Percentiles rank a stretch among this genome's conserved stretches.
Conservation (phyloP, 805 yeast species). For the Monosporozyma aerobia region DNA sequence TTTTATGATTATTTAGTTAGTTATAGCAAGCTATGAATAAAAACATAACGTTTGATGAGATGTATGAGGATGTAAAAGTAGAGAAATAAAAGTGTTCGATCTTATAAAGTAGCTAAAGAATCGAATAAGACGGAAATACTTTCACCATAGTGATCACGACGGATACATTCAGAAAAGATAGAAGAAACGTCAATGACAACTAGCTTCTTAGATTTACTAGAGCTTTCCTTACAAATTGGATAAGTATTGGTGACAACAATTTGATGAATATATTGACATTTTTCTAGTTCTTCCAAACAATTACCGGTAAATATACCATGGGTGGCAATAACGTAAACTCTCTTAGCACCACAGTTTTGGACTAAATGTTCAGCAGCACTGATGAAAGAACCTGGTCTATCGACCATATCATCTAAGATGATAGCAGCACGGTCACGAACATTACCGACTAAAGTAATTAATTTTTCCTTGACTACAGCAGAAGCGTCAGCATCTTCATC, state of each 20-base stretch:
- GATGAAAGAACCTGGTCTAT: constrained; percentile 85
- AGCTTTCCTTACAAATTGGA: constrained; percentile 64
- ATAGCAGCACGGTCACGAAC: constrained; percentile 88
- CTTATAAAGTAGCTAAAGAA: constrained; percentile 51
- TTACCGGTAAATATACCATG: constrained; percentile 90
- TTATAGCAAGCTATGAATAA: neutral
- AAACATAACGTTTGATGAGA: neutral
- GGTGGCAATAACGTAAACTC: constrained; percentile 84
- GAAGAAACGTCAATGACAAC: constrained; percentile 88
- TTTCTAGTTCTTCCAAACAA: constrained; percentile 71
- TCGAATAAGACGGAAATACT: constrained; percentile 88
- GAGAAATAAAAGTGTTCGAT: neutral
- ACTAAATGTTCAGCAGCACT: constrained; percentile 98
- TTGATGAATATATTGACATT: constrained; percentile 75
- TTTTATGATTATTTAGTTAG: neutral
- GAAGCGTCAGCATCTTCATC: constrained; percentile 60
- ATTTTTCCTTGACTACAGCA: constrained; percentile 48
- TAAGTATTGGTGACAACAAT: constrained; percentile 94
- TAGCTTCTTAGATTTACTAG: constrained; percentile 55
- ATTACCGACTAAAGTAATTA: constrained; percentile 93
- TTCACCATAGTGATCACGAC: constrained; percentile 98
- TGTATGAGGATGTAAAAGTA: neutral
- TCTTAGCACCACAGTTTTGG: constrained; percentile 90
- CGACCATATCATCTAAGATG: constrained; percentile 94
- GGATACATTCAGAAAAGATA: constrained; percentile 93